Base-by-base conservation (phyloP, 208 protist species). In the Acanthamoeba sp. region DNA sequence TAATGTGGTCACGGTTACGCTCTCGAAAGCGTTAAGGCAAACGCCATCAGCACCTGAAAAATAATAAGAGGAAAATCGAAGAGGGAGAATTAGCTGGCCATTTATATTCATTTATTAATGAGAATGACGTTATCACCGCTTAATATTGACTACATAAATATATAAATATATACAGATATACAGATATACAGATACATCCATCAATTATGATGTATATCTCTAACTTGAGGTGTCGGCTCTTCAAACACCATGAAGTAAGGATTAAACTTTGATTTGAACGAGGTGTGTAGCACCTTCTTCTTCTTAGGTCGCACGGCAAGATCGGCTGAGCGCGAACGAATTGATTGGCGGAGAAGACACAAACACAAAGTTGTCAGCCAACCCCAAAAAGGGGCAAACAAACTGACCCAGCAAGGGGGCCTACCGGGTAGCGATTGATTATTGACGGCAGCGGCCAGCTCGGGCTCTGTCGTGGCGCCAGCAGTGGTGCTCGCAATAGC, bases 221-320 rank as follows among this genome's bases (percentile, higher is more conserved):
- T 22, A 6, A 22, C 18, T 12, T 20, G 3, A 6, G 7, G 64
- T 73, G 34, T 78, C 14, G 2, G 69, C 38, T 57, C 7, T 57
- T 57, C 52, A 20, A 73, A 66, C 5, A 66, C 59, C 59, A 66
- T 66, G 10, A 66, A n/a, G 14, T 66, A 66, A 66, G 59, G 59
- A 66, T 66, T 66, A 34, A 66, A 66, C n/a, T 66, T 66, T 66
- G 59, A 66, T 66, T 66, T 66, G 1, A 66, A 16, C 59, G 34
- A 14, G 59, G 59, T 22, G n/a, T 66, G 66, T 14, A 16, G 64
- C 2, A 85, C 76, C 76, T 85, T 85, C 45, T 85, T 85, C 42
- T 57, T 85, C 29, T 85, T 85, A 27, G 76, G 45, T 1, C 76
- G 76, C 7, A 85, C 76, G 45, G 29, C 7, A 22, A 78, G 42